Conservation (phyloP, 2,329 filamentous ascomycete genomes). For the Penicillium sp. region DNA sequence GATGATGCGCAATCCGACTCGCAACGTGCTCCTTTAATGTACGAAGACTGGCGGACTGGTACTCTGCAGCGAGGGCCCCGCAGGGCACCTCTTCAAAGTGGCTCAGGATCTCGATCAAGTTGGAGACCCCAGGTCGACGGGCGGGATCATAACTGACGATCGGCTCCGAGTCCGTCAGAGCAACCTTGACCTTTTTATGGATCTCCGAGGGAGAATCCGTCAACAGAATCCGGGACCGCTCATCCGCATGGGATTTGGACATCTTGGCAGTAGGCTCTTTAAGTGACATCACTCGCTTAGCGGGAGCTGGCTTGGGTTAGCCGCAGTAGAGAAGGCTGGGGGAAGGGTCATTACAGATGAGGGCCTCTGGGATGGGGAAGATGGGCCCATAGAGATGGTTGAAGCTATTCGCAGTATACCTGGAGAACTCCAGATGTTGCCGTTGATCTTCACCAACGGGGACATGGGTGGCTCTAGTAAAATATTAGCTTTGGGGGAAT, state of each 20-base stretch:
- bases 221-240: conserved; percentile 76
- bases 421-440: conserved; percentile 91
- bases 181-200: conserved; percentile 65
- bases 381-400: conserved; percentile 69
- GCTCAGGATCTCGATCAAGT: conserved; percentile 77
- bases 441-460: conserved; percentile 94
- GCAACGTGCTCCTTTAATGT: conserved; percentile 66
- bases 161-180: conserved; percentile 71
- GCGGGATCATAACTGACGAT: conserved; percentile 72
- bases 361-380: conserved; percentile 67
- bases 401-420: conserved; percentile 83
- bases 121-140: conserved; percentile 77
- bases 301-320: conserved; percentile 57
- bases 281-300: conserved; percentile 87
- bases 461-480: conserved; percentile 76
- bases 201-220: conserved; percentile 70
- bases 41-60: conserved; percentile 50
- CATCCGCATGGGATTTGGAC: conserved; percentile 81
- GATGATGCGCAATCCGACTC: conserved; percentile 36
- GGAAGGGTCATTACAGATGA: conserved; percentile 60
- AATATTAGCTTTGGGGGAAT: background rate
- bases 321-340: background rate
- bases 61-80: conserved; percentile 49
- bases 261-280: conserved; percentile 78
- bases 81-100: conserved; percentile 57